A percentile compares a stretch with the other conserved stretches of the same genome.
Conservation (phyloP, 1,139 yeast genomes). For the Candida sp. region DNA sequence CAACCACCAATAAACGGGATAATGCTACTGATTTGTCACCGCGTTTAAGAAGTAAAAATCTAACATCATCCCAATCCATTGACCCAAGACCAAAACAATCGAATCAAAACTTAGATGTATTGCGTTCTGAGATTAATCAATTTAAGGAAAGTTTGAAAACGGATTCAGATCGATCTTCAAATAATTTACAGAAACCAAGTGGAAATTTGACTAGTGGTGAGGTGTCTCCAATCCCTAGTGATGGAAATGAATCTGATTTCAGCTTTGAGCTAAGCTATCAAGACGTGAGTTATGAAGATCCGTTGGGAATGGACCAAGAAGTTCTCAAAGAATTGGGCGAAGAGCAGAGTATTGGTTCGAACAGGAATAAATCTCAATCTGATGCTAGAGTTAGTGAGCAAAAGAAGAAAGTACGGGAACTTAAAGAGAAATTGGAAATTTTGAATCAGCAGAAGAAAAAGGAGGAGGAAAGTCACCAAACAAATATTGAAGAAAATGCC, state of each 20-base stretch:
- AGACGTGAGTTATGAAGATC: conserved; percentile 40
- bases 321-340: conserved; percentile 9
- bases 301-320: conserved; percentile 35
- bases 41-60: not conserved
- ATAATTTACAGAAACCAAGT: conserved; percentile 8
- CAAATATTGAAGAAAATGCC: no score
- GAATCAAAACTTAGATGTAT: conserved; percentile 41
- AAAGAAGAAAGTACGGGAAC: not conserved
- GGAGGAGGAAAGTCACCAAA: no score
- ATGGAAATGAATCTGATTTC: conserved; percentile 19
- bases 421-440: not conserved
- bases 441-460: not conserved
- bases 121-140: conserved; percentile 44
- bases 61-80: not conserved
- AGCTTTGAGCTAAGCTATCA: conserved; percentile 41
- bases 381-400: not conserved
- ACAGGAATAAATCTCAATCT: not conserved
- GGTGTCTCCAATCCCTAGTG: conserved; percentile 7
- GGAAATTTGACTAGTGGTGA: not conserved
- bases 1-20: conserved; percentile 11
- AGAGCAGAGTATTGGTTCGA: not conserved
- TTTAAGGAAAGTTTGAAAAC: conserved; percentile 40
- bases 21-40: not conserved
- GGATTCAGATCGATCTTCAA: conserved; percentile 11
- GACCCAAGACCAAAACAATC: conserved; percentile 28